These are phyloP conservation scores for Populus ilicifolia DNA, from an alignment of 345 rosid species.

Conservation along the genomic window DNA sequence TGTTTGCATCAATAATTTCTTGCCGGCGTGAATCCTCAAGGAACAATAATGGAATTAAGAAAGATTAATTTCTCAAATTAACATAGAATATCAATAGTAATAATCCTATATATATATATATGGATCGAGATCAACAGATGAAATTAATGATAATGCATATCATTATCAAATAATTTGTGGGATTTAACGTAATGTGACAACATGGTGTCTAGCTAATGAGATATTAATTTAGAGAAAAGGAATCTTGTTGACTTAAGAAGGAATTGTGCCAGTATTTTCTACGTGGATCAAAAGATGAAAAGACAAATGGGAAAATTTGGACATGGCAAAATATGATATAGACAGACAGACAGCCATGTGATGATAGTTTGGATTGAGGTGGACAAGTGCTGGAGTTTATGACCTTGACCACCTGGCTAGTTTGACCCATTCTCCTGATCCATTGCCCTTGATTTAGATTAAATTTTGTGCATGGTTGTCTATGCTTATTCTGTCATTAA, in stretches of 20 bases:
- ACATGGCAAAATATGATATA: slow-evolving; percentile 15
- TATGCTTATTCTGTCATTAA: background rate
- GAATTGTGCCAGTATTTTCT: background rate
- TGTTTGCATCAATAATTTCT: slow-evolving; percentile 10
- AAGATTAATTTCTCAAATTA: background rate
- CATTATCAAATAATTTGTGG: slow-evolving; percentile 10
- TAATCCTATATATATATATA: background rate
- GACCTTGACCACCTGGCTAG: slow-evolving; percentile 16
- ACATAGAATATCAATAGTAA: background rate
- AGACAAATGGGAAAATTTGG: slow-evolving; percentile 10
- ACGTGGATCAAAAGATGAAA: slow-evolving; percentile 6
- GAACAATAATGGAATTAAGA: slow-evolving; percentile 15
- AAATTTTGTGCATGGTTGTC: background rate
- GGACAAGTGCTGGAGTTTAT: slow-evolving; percentile 17
- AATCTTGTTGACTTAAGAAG: slow-evolving; percentile 35
- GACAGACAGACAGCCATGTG: slow-evolving; percentile 23
- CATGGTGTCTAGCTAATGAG: slow-evolving; percentile 19
- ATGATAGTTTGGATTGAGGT: slow-evolving; percentile 18
- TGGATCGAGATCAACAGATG: slow-evolving; percentile 12
- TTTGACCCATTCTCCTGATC: background rate
- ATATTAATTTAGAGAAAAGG: slow-evolving; percentile 30
- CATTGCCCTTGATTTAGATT: background rate
- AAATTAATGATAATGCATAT: background rate
- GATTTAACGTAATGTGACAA: slow-evolving; percentile 30
- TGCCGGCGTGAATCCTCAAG: slow-evolving; percentile 33